A percentile compares a stretch with the other conserved stretches of the same genome.
These are phyloP conservation scores for Cerioporus squamosus DNA, from an alignment of 1,284 basidiomycete species.

Conservation along the genomic window DNA sequence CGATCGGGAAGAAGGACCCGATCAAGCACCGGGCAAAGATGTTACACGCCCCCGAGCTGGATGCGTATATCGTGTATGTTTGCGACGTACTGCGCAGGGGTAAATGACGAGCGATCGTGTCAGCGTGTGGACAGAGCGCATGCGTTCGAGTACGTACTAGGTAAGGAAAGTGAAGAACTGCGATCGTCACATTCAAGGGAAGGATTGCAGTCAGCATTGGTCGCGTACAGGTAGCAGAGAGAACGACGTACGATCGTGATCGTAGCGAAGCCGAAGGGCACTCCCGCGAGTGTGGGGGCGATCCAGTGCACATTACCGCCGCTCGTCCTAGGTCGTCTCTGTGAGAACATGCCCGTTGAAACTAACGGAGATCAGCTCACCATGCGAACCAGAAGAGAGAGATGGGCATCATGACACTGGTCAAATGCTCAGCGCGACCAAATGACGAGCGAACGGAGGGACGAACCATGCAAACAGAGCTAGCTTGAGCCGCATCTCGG, in stretches of 20 bases:
- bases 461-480: constrained; percentile 22
- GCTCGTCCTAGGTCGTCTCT: constrained; percentile 29
- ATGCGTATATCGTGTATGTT: constrained; percentile 31
- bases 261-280: constrained; percentile 32
- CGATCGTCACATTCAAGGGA: too few relatives aligned
- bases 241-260: constrained; percentile 15
- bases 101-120: too few relatives aligned
- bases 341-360: neutral
- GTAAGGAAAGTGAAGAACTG: constrained; percentile 25
- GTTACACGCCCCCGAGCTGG: constrained; percentile 32
- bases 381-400: constrained; percentile 38
- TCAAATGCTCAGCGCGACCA: too few relatives aligned
- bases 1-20: constrained; percentile 30
- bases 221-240: too few relatives aligned
- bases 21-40: constrained; percentile 30
- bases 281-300: constrained; percentile 30
- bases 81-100: constrained; percentile 22
- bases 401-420: constrained; percentile 28
- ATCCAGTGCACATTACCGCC: constrained; percentile 31
- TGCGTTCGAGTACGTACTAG: constrained; percentile 5
- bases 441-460: too few relatives aligned
- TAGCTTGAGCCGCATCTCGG: constrained; percentile 25
- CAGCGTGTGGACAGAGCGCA: neutral
- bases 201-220: too few relatives aligned
- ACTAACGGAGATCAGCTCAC: constrained; percentile 13